phyloP scores from a whole-genome alignment of 1,284 basidiomycete species.

The Ustilago bromivora region DNA sequence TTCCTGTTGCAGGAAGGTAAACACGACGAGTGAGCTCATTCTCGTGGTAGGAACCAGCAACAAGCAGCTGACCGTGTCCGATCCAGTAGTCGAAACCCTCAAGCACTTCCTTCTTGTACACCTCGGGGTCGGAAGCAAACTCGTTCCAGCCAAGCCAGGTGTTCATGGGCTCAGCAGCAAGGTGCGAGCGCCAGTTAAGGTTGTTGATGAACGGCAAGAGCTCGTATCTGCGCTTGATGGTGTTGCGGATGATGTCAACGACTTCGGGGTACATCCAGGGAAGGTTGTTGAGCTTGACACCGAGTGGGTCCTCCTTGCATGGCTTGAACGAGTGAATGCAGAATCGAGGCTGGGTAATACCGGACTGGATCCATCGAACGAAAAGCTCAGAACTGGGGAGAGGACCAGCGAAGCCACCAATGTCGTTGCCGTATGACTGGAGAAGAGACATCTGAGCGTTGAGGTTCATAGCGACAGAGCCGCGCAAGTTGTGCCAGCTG shows the following conservation, averaged over 20 bases:
- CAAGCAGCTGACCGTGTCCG: slow-evolving; percentile 70
- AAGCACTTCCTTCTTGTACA: slow-evolving; percentile 69
- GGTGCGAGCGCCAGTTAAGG: slow-evolving; percentile 71
- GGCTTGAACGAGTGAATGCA: slow-evolving; percentile 72
- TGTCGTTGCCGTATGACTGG: slow-evolving; percentile 68
- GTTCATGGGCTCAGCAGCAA: slow-evolving; percentile 70
- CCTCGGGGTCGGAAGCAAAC: slow-evolving; percentile 70
- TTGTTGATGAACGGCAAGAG: slow-evolving; percentile 69
- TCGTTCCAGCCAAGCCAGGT: slow-evolving; percentile 70
- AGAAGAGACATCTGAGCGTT: slow-evolving; percentile 69
- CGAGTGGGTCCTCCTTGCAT: slow-evolving; percentile 68
- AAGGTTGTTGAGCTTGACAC: slow-evolving; percentile 70
- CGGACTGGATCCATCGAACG: slow-evolving; percentile 71
- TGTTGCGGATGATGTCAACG: slow-evolving; percentile 68
- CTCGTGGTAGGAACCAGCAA: slow-evolving; percentile 69
- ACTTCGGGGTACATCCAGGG: slow-evolving; percentile 73
- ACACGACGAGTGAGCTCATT: slow-evolving; percentile 68
- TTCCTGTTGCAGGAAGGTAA: slow-evolving; percentile 70
- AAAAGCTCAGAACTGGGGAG: slow-evolving; percentile 71
- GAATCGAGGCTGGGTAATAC: slow-evolving; percentile 62
- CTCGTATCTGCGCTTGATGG: slow-evolving; percentile 72
- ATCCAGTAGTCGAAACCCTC: slow-evolving; percentile 72
- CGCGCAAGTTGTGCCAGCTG: slow-evolving; percentile 71
- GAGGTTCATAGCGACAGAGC: slow-evolving; percentile 68
- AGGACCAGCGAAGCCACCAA: slow-evolving; percentile 72